Evolutionary conservation across 257 asterid species (phyloP).

Genomic region (Penstemon newberryi): DNA sequence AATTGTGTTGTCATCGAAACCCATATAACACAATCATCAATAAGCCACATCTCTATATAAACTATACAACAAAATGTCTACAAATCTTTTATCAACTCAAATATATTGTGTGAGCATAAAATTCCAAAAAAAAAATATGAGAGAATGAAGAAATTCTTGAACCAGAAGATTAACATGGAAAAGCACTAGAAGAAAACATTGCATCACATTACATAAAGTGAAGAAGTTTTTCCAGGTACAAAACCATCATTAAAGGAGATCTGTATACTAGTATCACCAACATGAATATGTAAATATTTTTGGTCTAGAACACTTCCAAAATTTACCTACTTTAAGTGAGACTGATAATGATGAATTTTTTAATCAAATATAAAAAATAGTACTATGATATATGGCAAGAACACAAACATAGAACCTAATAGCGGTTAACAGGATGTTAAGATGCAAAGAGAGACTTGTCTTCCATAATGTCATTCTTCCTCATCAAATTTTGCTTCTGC

Average conservation of each 20-base stretch:
- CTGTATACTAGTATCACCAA: slow-evolving; percentile 19
- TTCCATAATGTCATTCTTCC: background rate
- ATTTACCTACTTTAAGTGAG: background rate
- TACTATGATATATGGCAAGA: background rate
- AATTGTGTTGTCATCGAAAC: slow-evolving; percentile 26
- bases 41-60: background rate
- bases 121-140: slow-evolving; percentile 4
- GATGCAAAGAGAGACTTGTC: background rate
- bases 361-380: background rate
- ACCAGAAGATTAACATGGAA: slow-evolving; percentile 10
- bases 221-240: slow-evolving; percentile 4
- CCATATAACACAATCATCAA: slow-evolving; percentile 4
- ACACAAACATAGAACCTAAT: background rate
- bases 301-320: slow-evolving; percentile 1
- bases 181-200: slow-evolving; percentile 1
- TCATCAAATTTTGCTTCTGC: slow-evolving; percentile 10
- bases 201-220: background rate
- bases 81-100: background rate
- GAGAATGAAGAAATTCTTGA: background rate
- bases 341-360: background rate
- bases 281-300: slow-evolving; percentile 5
- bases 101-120: background rate
- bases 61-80: slow-evolving; percentile 13
- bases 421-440: background rate
- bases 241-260: slow-evolving; percentile 4